phyloP scores from a whole-genome alignment of 495 filamentous ascomycete species.

The Mycothermus thermophilus region DNA sequence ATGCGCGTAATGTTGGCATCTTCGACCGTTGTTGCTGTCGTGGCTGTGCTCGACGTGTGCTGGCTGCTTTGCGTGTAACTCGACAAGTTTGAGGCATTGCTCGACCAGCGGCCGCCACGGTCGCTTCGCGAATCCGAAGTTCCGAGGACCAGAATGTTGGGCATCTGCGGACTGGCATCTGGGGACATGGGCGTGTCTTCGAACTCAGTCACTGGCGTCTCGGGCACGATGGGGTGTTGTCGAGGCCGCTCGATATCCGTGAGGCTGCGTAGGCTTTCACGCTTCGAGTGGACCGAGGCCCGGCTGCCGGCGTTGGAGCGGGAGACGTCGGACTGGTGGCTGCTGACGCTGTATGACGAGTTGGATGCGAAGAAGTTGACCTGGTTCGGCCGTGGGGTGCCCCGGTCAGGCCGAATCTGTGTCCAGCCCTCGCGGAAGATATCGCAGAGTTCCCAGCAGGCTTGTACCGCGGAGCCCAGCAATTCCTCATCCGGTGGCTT shows the following conservation, averaged over 20 bases:
- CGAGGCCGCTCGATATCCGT: conserved; percentile 18
- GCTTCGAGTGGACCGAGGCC: conserved; percentile 32
- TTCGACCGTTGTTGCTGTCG: conserved; percentile 47
- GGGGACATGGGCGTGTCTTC: conserved; percentile 76
- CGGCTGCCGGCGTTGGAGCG: conserved; percentile 26
- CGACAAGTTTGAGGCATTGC: conserved; percentile 58
- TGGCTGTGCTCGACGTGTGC: conserved; percentile 60
- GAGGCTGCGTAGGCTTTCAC: conserved; percentile 29
- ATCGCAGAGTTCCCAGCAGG: conserved; percentile 91
- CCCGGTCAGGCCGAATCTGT: conserved; percentile 70
- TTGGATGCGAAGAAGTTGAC: conserved; percentile 45
- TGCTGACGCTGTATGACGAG: conserved; percentile 10
- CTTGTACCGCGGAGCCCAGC: conserved; percentile 72
- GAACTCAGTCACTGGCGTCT: conserved; percentile 87
- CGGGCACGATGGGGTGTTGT: conserved; percentile 38
- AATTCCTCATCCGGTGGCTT: conserved; percentile 67
- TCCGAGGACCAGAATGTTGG: conserved; percentile 76
- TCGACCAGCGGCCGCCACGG: conserved; percentile 51
- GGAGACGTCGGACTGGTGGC: conserved; percentile 16
- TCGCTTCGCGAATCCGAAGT: conserved; percentile 25
- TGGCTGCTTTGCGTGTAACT: conserved; percentile 58
- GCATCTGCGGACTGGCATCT: conserved; percentile 55
- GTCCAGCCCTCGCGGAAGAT: conserved; percentile 91
- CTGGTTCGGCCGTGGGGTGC: conserved; percentile 73
- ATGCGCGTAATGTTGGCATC: conserved; percentile 61